phyloP scores from a whole-genome alignment of 2,329 filamentous ascomycete genomes.

The Aspergillus melleus region DNA sequence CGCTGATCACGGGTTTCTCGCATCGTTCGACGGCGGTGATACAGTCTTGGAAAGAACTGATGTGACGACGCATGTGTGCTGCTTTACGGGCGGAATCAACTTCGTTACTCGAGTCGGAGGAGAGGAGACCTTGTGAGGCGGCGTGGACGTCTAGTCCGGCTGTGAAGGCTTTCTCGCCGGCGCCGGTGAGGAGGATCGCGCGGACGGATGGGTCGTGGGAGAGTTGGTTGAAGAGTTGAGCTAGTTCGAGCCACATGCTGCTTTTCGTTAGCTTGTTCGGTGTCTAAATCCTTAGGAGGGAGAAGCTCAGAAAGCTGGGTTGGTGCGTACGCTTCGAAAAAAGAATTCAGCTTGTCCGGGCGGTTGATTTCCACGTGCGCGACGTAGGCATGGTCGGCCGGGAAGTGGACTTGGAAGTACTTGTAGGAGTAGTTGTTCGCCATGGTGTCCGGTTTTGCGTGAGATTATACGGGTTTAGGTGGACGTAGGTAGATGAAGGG shows the following conservation, averaged over 20 bases:
- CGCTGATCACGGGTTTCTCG: conserved; percentile 85
- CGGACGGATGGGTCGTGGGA: conserved; percentile 72
- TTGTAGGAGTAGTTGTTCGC: conserved; percentile 34
- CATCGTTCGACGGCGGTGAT: conserved; percentile 78
- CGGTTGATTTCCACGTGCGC: conserved; percentile 93
- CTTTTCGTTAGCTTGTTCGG: conserved; percentile 5
- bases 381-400: conserved; percentile 61
- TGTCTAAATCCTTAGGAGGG: not conserved
- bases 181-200: conserved; percentile 74
- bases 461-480: not conserved
- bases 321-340: conserved; percentile 61
- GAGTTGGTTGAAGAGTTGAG: conserved; percentile 68
- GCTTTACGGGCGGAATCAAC: conserved; percentile 66
- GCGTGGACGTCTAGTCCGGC: conserved; percentile 80
- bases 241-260: conserved; percentile 83
- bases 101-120: conserved; percentile 32
- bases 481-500: not conserved
- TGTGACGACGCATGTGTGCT: conserved; percentile 62
- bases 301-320: too few species aligned
- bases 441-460: conserved; percentile 23
- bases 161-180: conserved; percentile 81
- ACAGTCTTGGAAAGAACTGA: conserved; percentile 77
- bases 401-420: conserved; percentile 73
- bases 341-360: conserved; percentile 83
- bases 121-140: conserved; percentile 56